These are phyloP conservation scores for Rubus parviflorus DNA, from an alignment of 306 rosid species.

Conservation along the genomic window DNA sequence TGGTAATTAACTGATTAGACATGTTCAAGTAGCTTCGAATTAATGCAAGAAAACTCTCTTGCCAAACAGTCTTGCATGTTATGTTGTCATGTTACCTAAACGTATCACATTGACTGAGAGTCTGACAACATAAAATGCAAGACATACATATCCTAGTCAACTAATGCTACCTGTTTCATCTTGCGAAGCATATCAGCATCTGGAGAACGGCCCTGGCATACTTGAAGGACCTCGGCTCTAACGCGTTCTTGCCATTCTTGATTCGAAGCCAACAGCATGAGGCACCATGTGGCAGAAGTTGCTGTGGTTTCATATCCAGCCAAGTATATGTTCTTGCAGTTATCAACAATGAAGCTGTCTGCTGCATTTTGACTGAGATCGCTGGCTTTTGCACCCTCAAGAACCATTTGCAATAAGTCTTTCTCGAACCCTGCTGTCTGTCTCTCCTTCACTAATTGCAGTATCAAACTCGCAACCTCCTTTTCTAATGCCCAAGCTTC, in stretches of 20 bases:
- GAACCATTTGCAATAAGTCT: conserved; percentile 40
- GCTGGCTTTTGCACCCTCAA: conserved; percentile 39
- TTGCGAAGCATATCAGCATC: conserved; percentile 13
- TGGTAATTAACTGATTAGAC: neutral
- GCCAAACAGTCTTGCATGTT: neutral
- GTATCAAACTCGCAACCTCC: conserved; percentile 41
- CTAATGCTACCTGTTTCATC: neutral
- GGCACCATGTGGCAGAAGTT: conserved; percentile 41
- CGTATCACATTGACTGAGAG: no score
- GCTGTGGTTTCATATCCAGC: conserved; percentile 51
- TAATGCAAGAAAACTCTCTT: no score
- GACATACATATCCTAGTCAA: neutral
- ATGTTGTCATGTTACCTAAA: neutral
- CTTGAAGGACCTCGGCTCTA: conserved; percentile 20
- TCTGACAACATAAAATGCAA: neutral
- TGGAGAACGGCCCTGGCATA: neutral
- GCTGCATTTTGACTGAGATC: conserved; percentile 27
- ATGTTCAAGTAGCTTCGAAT: no score
- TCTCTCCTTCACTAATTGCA: conserved; percentile 16
- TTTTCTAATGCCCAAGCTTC: conserved; percentile 48
- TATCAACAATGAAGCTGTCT: conserved; percentile 33
- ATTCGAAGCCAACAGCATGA: conserved; percentile 50
- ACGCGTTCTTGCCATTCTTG: conserved; percentile 50
- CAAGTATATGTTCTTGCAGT: conserved; percentile 46
- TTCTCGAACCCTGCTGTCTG: conserved; percentile 5